Conservation (phyloP, 2,329 filamentous ascomycete species). For the Neopestalotiopsis sp. region DNA sequence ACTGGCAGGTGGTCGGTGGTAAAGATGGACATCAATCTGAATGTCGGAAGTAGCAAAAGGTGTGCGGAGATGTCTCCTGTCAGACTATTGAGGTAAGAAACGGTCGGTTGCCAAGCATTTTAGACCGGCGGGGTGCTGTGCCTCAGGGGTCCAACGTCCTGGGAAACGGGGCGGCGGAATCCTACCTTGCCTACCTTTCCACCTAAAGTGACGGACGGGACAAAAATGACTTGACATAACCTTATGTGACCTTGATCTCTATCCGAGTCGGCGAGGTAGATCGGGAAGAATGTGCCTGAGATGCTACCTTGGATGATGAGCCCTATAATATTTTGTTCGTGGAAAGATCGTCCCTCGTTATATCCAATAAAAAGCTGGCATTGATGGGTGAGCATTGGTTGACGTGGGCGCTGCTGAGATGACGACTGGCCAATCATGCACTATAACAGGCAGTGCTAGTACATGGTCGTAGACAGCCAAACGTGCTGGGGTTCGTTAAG, state of each 20-base stretch:
- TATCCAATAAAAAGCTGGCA: neutral
- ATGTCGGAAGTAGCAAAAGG: neutral
- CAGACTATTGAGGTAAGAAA: neutral
- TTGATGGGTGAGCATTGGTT: neutral
- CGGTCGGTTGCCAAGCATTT: conserved; percentile 1
- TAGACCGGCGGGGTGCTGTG: neutral
- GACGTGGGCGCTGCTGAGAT: neutral
- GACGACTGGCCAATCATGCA: neutral
- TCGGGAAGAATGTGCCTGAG: neutral
- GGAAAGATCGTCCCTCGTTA: neutral
- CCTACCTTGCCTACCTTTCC: neutral
- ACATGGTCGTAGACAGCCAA: neutral
- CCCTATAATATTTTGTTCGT: neutral
- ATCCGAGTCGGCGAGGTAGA: neutral
- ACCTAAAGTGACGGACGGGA: neutral
- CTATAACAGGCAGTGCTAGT: neutral
- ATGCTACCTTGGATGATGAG: neutral
- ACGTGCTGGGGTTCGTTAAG: neutral
- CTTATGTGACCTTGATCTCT: neutral
- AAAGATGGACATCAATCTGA: too few relatives aligned
- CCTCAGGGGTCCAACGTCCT: neutral
- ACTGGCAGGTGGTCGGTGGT: too few relatives aligned
- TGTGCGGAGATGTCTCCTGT: conserved; percentile 1
- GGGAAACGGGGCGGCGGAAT: neutral
- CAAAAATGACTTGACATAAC: conserved; percentile 1